Evolutionary conservation across 805 yeast genomes (phyloP), one percentile per base, ranked within the genome.

Genomic region (Teunomyces pallodes): DNA sequence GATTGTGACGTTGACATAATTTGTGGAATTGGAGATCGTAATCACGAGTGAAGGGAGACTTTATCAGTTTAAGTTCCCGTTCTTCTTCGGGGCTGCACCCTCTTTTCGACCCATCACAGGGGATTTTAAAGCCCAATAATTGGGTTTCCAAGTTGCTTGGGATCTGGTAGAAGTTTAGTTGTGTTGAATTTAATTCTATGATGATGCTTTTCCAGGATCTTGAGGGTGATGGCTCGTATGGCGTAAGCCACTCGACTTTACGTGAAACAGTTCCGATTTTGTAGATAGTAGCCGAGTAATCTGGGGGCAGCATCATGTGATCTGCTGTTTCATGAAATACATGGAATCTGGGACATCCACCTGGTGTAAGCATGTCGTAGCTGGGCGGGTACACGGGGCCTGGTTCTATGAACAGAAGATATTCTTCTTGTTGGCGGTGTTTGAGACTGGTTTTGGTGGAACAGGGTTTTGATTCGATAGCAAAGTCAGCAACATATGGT

Each of bases 171-270:
- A 91, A 70, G 64, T 87, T 87, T 31, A 91, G 69, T 67, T 89
- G 96, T 1, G 97, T 91, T 14, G 92, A 87, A 71, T 91, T 90
- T 44, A 91, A 70, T 59, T 87, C 95, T 64, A 89, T 73, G 17
- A 86, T 72, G 39, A 77, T 77, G 38, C 77, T 71, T 55, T 75
- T 77, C 98, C 98, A 91, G 9, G 80, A 76, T 52, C 96, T 73
- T 7, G 73, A 63, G 2, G 82, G 74, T 0, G 95, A 76, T 2
- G 82, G 71, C 55, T 86, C 90, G 60, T 84, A 86, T 0, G 97
- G 97, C 3, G 88, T 77, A 1, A 81, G 52, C 85, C 90, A 82
- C 64, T 90, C 97, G 42, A 77, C 58, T 60, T 90, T 91, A 56
- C 90, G 72, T 5, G 78, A 62, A 1, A 85, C 75, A 1, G 79